Percentiles rank a stretch among this genome's conserved stretches.
Conservation (phyloP, 2,329 filamentous ascomycete genomes). For the Drechmeria coniospora region DNA sequence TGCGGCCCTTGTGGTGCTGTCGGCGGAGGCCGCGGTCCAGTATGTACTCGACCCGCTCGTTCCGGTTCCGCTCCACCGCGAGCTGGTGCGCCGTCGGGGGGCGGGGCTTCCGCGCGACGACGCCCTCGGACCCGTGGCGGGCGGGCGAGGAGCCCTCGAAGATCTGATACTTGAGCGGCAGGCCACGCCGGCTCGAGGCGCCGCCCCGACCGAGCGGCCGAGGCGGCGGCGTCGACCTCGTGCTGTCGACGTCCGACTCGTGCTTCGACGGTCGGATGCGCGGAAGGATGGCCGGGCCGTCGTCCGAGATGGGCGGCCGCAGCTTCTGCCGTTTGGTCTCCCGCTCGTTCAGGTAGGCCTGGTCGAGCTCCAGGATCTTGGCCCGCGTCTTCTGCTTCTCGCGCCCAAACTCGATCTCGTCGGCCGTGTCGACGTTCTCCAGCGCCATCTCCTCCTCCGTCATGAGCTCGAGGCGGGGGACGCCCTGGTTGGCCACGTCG, state of each 20-base stretch:
- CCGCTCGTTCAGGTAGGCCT: slow-evolving; percentile 48
- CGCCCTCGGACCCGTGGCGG: slow-evolving; percentile 36
- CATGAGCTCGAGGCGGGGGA: slow-evolving; percentile 52
- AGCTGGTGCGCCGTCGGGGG: slow-evolving; percentile 71
- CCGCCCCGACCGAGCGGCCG: slow-evolving; percentile 12
- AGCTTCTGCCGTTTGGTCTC: slow-evolving; percentile 40
- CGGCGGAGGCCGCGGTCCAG: slow-evolving; percentile 58
- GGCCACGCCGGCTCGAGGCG: slow-evolving; percentile 8
- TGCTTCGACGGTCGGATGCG: slow-evolving; percentile 49
- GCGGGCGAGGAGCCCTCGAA: slow-evolving; percentile 46
- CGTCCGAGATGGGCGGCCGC: slow-evolving; percentile 26
- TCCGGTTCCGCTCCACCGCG: slow-evolving; percentile 64
- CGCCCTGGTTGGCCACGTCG: slow-evolving; percentile 50
- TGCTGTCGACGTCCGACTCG: slow-evolving; percentile 31
- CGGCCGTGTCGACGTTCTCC: slow-evolving; percentile 61
- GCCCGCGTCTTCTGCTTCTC: slow-evolving; percentile 61
- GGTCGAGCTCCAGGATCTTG: slow-evolving; percentile 61
- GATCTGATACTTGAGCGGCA: slow-evolving; percentile 41
- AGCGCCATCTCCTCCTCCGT: slow-evolving; percentile 45
- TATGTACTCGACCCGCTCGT: slow-evolving; percentile 67
- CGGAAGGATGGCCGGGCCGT: slow-evolving; percentile 43
- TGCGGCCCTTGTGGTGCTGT: slow-evolving; percentile 48
- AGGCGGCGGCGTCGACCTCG: slow-evolving; percentile 26
- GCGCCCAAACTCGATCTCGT: slow-evolving; percentile 55
- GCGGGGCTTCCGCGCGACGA: slow-evolving; percentile 47